Percentiles rank a stretch among this genome's conserved stretches.
Conservation (phyloP, 1,284 basidiomycete species). For the Clitocybe nebularis region DNA sequence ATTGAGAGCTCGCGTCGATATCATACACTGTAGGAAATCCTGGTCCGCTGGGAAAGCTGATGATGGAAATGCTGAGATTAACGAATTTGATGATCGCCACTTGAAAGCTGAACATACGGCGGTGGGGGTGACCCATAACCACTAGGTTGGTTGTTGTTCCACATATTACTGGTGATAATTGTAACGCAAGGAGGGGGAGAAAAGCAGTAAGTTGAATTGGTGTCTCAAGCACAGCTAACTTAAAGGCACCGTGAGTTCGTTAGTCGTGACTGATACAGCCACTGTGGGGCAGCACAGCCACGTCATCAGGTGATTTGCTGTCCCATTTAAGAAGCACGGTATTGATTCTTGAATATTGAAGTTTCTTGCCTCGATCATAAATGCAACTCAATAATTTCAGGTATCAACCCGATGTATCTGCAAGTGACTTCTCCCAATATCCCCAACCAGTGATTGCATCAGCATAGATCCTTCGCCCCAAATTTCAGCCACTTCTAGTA, state of each 20-base stretch:
- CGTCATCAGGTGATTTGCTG: not conserved
- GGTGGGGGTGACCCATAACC: conserved; percentile 16
- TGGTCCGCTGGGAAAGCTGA: conserved; percentile 24
- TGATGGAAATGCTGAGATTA: conserved; percentile 15
- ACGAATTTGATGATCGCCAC: not conserved
- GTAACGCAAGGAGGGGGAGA: not conserved
- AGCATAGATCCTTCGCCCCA: no score
- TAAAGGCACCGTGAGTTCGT: no score
- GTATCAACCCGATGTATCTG: no score
- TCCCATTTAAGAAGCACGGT: no score
- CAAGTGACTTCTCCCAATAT: no score
- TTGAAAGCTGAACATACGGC: conserved; percentile 10
- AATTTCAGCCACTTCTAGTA: no score
- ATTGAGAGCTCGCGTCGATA: not conserved
- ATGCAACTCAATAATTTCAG: no score
- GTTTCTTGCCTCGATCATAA: no score
- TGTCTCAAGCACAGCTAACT: no score
- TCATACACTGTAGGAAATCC: conserved; percentile 15
- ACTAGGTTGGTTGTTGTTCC: conserved; percentile 21
- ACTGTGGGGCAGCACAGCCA: not conserved
- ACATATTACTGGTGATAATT: conserved; percentile 15
- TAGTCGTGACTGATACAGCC: not conserved
- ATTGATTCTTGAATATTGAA: no score
- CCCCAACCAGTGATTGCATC: no score
- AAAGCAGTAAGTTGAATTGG: no score